Percentiles rank a stretch among this genome's conserved stretches.
phyloP scores from a whole-genome alignment of 352 stramenopile genomes.

The Pythium monospermum region DNA sequence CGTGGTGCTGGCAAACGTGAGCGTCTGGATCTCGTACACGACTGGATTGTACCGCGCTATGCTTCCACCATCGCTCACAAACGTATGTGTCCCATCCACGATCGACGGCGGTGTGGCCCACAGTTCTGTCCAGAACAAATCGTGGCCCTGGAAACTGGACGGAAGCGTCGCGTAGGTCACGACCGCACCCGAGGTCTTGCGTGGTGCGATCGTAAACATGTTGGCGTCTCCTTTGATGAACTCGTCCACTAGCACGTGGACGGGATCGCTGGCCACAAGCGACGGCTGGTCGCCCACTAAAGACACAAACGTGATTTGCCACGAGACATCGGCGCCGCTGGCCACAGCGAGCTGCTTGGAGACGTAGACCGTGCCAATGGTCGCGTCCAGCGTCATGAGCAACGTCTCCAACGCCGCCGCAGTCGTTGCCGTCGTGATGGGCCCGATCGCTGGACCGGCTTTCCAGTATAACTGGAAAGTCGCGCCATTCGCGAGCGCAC shows the following conservation, averaged over 20 bases:
- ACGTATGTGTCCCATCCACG: constrained; percentile 86
- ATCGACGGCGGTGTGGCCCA: constrained; percentile 79
- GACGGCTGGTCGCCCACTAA: constrained; percentile 77
- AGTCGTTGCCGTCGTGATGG: constrained; percentile 37
- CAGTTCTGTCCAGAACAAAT: constrained; percentile 96
- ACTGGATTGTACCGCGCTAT: constrained; percentile 90
- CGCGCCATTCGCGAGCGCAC: constrained; percentile 21
- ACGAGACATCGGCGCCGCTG: constrained; percentile 48
- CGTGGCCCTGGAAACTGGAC: constrained; percentile 80
- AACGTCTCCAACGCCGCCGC: constrained; percentile 40
- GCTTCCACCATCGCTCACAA: constrained; percentile 88
- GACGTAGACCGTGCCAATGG: constrained; percentile 52
- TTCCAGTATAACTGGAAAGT: constrained; percentile 54
- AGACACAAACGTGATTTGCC: constrained; percentile 85
- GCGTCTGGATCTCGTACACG: constrained; percentile 87
- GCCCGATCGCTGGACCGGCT: constrained; percentile 25
- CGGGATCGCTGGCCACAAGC: constrained; percentile 44
- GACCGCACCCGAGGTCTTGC: constrained; percentile 87
- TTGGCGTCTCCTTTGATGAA: constrained; percentile 93
- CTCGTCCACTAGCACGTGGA: constrained; percentile 66
- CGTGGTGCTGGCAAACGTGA: constrained; percentile 60
- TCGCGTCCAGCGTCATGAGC: constrained; percentile 26
- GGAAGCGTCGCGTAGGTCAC: constrained; percentile 85
- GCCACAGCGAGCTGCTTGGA: constrained; percentile 47
- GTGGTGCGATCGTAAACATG: constrained; percentile 93